A percentile compares a stretch with the other conserved stretches of the same genome.
These are phyloP conservation scores for Phytophthora pisi DNA, from an alignment of 352 stramenopile species.

Conservation along the genomic window DNA sequence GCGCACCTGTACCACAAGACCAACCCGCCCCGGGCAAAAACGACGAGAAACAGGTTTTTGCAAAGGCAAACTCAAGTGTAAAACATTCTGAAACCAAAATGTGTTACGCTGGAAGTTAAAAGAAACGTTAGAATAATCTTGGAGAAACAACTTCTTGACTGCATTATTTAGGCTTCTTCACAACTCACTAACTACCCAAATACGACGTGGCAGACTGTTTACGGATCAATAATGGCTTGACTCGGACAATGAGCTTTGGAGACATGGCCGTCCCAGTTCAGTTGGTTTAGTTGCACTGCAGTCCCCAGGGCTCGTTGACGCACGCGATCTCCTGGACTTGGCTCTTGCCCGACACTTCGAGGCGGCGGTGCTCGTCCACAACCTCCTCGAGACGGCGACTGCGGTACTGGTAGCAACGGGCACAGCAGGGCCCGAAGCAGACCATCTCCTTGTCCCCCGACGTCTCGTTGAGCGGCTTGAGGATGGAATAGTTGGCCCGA, in stretches of 20 bases:
- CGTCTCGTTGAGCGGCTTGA: constrained; percentile 2
- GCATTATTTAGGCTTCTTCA: not conserved
- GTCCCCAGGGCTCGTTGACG: not conserved
- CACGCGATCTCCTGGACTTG: constrained; percentile 6
- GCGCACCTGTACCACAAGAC: no score
- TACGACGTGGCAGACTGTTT: not conserved
- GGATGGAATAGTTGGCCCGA: not conserved
- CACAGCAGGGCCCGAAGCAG: not conserved
- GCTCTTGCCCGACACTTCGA: constrained; percentile 8
- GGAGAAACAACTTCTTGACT: not conserved
- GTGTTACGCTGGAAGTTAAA: no score
- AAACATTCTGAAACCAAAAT: no score
- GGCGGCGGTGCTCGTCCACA: constrained; percentile 9
- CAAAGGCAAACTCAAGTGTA: no score
- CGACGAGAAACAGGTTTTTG: no score
- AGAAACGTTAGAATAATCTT: no score
- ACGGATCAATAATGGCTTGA: not conserved
- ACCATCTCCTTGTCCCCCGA: constrained; percentile 2
- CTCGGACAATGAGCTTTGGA: not conserved
- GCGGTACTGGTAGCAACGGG: not conserved
- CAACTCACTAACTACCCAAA: not conserved
- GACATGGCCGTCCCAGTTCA: not conserved
- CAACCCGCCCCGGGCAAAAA: no score
- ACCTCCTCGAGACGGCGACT: not conserved
- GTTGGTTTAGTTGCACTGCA: constrained; percentile 7